A percentile compares a stretch with the other conserved stretches of the same genome.
Evolutionary conservation across 352 stramenopile species (phyloP).

Genomic region (Globisporangium parvum): DNA sequence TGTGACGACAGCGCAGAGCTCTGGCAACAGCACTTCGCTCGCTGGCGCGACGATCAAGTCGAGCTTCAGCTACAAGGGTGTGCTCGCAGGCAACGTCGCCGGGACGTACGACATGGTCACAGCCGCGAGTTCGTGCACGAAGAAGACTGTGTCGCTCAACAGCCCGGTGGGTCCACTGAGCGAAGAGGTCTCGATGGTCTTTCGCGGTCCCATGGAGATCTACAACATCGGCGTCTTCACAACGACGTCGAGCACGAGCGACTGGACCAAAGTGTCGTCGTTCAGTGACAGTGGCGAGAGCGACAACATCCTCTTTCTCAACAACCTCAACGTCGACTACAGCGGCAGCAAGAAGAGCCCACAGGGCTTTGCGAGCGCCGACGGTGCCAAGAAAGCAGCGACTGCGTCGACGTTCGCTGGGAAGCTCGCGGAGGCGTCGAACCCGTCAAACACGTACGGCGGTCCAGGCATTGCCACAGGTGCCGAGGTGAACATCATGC

Average conservation of each 20-base stretch:
- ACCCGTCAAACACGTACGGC: slow-evolving; percentile 28
- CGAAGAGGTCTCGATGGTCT: slow-evolving; percentile 51
- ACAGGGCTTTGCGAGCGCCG: slow-evolving; percentile 33
- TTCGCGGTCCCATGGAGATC: slow-evolving; percentile 55
- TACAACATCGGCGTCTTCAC: slow-evolving; percentile 54
- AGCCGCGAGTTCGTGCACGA: slow-evolving; percentile 25
- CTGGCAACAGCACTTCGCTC: slow-evolving; percentile 19
- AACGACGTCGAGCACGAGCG: slow-evolving; percentile 7
- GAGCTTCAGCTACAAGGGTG: slow-evolving; percentile 38
- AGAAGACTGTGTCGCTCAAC: slow-evolving; percentile 23
- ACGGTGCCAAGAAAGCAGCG: slow-evolving; percentile 23
- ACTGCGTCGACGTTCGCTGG: slow-evolving; percentile 40
- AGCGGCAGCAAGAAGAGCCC: slow-evolving; percentile 31
- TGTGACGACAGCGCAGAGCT: not conserved
- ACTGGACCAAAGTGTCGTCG: slow-evolving; percentile 44
- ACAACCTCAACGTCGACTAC: slow-evolving; percentile 60
- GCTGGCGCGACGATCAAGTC: slow-evolving; percentile 37
- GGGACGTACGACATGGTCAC: slow-evolving; percentile 45
- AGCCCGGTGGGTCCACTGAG: slow-evolving; percentile 40
- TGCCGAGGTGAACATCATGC: slow-evolving; percentile 78
- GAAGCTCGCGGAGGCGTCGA: slow-evolving; percentile 38
- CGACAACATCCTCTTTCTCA: slow-evolving; percentile 59
- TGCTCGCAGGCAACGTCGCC: slow-evolving; percentile 27
- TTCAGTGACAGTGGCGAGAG: slow-evolving; percentile 25
- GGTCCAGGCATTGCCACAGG: slow-evolving; percentile 54